phyloP scores from a whole-genome alignment of 2,329 filamentous ascomycete species.

The Fusarium mangiferae region DNA sequence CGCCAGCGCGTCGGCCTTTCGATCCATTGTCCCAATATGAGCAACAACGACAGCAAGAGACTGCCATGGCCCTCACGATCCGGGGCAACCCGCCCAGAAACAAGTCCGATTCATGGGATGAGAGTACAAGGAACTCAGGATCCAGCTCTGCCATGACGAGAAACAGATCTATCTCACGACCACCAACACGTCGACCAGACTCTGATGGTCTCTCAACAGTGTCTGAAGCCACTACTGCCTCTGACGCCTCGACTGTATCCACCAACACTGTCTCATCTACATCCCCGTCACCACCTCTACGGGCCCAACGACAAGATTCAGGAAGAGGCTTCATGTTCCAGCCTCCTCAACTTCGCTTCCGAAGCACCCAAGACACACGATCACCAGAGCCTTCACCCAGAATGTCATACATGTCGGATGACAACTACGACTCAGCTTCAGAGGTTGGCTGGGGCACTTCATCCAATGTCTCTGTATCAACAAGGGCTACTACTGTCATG shows the following conservation, averaged over 20 bases:
- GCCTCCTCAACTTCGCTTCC: slow-evolving; percentile 42
- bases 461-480: slow-evolving; percentile 38
- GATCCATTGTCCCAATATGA: slow-evolving; percentile 35
- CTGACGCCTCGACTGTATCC: slow-evolving; percentile 13
- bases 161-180: slow-evolving; percentile 36
- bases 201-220: slow-evolving; percentile 41
- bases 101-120: slow-evolving; percentile 33
- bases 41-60: slow-evolving; percentile 36
- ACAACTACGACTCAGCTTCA: slow-evolving; percentile 41
- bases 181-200: slow-evolving; percentile 30
- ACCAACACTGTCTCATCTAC: slow-evolving; percentile 7
- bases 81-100: slow-evolving; percentile 39
- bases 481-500: slow-evolving; percentile 37
- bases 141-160: slow-evolving; percentile 28
- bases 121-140: slow-evolving; percentile 23
- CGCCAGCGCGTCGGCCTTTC: slow-evolving; percentile 24
- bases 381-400: slow-evolving; percentile 39
- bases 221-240: slow-evolving; percentile 36
- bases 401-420: slow-evolving; percentile 38
- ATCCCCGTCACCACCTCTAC: slow-evolving; percentile 7
- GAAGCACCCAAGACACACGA: slow-evolving; percentile 30
- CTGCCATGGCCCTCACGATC: slow-evolving; percentile 41
- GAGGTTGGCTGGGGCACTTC: slow-evolving; percentile 38
- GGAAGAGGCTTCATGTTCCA: slow-evolving; percentile 36
- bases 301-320: slow-evolving; percentile 15